Evolutionary conservation across 2,329 filamentous ascomycete species (phyloP).

Genomic region (Pezicula carpinea): DNA sequence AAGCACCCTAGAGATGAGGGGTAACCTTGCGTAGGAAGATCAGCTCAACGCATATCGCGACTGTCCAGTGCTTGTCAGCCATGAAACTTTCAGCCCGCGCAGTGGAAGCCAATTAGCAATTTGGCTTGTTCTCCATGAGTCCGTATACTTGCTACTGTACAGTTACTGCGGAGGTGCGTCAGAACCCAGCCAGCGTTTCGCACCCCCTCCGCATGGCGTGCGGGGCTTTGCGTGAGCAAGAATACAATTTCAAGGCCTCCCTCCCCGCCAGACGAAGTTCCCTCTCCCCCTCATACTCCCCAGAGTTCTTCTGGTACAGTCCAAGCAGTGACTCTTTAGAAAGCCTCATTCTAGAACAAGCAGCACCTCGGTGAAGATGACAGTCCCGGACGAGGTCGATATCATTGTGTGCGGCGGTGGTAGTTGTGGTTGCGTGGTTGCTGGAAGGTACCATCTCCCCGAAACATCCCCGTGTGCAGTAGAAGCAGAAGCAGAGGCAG

Average conservation of each 20-base stretch:
- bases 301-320: background rate
- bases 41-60: background rate
- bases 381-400: constrained; percentile 70
- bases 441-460: constrained; percentile 42
- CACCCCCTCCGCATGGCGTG: background rate
- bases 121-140: no score
- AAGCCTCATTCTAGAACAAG: background rate
- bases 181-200: no score
- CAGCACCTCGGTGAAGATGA: constrained; percentile 3
- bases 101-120: no score
- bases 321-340: no score
- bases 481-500: no score
- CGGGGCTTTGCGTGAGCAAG: background rate
- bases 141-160: no score
- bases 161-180: no score
- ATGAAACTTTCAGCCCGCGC: no score
- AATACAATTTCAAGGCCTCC: background rate
- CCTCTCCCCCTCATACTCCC: background rate
- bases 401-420: constrained; percentile 77
- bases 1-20: background rate
- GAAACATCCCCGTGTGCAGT: background rate
- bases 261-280: background rate
- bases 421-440: constrained; percentile 57
- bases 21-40: background rate
- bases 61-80: background rate